A percentile compares a stretch with the other conserved stretches of the same genome.
These are phyloP conservation scores for Spinacia oleracea DNA, from an alignment of 179 eudicot genomes.

Conservation along the genomic window DNA sequence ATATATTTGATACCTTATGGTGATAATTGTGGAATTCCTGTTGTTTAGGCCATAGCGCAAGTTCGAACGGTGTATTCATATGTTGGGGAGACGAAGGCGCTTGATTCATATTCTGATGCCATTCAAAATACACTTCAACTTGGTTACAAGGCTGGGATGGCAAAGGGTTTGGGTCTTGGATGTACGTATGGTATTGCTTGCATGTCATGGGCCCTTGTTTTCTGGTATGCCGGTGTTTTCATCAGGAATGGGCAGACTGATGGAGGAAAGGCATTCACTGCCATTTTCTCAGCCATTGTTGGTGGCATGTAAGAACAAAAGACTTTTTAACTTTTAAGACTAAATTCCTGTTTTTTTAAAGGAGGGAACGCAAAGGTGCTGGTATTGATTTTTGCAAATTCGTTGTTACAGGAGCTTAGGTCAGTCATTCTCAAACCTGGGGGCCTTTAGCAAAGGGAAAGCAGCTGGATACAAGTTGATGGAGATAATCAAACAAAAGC, in stretches of 20 bases:
- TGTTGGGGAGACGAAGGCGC: slow-evolving; percentile 87
- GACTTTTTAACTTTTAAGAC: not conserved
- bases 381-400: not conserved
- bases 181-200: slow-evolving; percentile 99
- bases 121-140: slow-evolving; percentile 89
- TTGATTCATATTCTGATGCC: slow-evolving; percentile 85
- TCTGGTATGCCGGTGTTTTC: slow-evolving; percentile 99
- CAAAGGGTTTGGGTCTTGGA: slow-evolving; percentile 95
- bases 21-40: not conserved
- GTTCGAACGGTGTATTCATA: slow-evolving; percentile 94
- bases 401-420: slow-evolving; percentile 83
- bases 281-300: slow-evolving; percentile 97
- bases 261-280: slow-evolving; percentile 98
- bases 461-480: slow-evolving; percentile 93
- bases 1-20: not conserved
- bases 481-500: slow-evolving; percentile 95
- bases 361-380: not conserved
- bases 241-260: slow-evolving; percentile 96
- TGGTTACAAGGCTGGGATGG: slow-evolving; percentile 99
- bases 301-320: slow-evolving; percentile 89
- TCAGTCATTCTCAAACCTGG: slow-evolving; percentile 96
- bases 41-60: slow-evolving; percentile 87
- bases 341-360: not conserved
- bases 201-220: slow-evolving; percentile 99
- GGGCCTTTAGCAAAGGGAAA: slow-evolving; percentile 98